phyloP scores from a whole-genome alignment of 345 rosid genomes.

The Moringa oleifera region DNA sequence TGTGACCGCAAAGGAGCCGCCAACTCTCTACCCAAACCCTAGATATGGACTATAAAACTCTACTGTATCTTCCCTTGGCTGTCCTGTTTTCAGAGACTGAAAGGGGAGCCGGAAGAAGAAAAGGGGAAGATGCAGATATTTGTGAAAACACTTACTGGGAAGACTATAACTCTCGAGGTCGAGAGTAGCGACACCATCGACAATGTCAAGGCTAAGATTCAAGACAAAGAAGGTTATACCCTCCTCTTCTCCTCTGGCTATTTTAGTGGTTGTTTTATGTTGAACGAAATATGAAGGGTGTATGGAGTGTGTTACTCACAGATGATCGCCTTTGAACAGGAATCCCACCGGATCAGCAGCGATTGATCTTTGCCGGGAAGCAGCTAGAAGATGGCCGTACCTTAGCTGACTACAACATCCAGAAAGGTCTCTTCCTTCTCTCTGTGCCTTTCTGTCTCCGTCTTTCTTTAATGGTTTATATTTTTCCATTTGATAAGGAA shows the following conservation, averaged over 20 bases:
- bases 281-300: constrained; percentile 2
- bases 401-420: constrained; percentile 85
- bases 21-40: constrained; percentile 23
- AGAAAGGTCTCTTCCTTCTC: constrained; percentile 44
- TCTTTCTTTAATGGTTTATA: background rate
- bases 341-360: constrained; percentile 91
- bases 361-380: constrained; percentile 85
- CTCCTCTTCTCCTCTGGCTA: background rate
- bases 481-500: background rate
- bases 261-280: too few species aligned
- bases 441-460: background rate
- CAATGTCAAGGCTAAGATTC: constrained; percentile 89
- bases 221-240: constrained; percentile 75
- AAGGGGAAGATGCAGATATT: constrained; percentile 72
- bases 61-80: accelerated
- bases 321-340: constrained; percentile 23
- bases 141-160: constrained; percentile 88
- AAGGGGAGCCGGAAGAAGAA: constrained; percentile 7
- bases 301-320: background rate
- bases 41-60: constrained; percentile 17
- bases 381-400: constrained; percentile 96
- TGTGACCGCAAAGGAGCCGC: background rate
- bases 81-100: background rate
- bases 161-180: constrained; percentile 93
- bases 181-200: constrained; percentile 90